These are phyloP conservation scores for Casuarina equisetifolia DNA, from an alignment of 306 rosid genomes.

Conservation along the genomic window DNA sequence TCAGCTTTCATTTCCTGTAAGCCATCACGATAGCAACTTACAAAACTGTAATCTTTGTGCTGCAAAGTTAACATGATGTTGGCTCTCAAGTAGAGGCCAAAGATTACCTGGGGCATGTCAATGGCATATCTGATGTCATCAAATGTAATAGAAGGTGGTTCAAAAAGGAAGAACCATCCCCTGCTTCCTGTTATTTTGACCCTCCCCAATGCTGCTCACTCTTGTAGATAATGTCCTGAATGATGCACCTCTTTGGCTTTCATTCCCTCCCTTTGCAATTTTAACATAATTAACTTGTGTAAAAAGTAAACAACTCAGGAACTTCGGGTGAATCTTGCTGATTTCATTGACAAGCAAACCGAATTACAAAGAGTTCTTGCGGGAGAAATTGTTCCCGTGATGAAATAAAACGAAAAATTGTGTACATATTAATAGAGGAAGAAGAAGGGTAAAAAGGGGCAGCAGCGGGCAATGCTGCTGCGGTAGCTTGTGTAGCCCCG, in stretches of 20 bases:
- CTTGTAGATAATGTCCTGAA: slow-evolving; percentile 16
- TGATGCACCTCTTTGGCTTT: slow-evolving; percentile 22
- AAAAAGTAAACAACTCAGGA: too few species aligned
- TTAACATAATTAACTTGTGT: neutral
- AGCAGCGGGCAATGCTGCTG: too few species aligned
- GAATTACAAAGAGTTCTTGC: too few species aligned
- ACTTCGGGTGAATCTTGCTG: neutral
- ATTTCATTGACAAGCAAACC: too few species aligned
- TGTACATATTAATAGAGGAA: too few species aligned
- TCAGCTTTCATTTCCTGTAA: slow-evolving; percentile 49
- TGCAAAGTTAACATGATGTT: too few species aligned
- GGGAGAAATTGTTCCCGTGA: too few species aligned
- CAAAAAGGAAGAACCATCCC: slow-evolving; percentile 96
- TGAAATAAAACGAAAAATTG: too few species aligned
- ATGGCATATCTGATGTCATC: slow-evolving; percentile 76
- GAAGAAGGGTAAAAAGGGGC: too few species aligned
- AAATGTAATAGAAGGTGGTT: slow-evolving; percentile 66
- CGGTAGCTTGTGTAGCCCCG: too few species aligned
- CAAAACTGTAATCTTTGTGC: neutral
- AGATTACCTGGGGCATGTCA: slow-evolving; percentile 68
- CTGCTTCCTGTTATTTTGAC: slow-evolving; percentile 14
- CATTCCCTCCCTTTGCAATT: slow-evolving; percentile 47
- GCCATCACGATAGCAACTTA: neutral
- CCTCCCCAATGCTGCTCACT: neutral
- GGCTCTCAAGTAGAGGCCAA: too few species aligned